Conservation (phyloP, 2,329 filamentous ascomycete genomes). For the Scedosporium boydii region DNA sequence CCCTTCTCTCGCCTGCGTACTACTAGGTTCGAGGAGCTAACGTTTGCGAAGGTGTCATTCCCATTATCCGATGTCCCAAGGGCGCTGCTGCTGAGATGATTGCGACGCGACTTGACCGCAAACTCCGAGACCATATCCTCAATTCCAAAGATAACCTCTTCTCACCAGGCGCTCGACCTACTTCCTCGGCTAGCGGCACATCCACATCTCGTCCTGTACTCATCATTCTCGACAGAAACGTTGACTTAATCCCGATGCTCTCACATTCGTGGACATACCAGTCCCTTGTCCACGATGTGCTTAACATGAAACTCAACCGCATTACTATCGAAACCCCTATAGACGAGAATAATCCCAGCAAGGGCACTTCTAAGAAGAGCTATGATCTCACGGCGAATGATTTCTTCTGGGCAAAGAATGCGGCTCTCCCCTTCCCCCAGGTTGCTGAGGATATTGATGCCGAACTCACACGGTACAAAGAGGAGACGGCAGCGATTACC, state of each 20-base stretch:
- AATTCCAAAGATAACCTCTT: constrained; percentile 98
- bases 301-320: constrained; percentile 63
- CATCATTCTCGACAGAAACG: constrained; percentile 87
- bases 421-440: constrained; percentile 82
- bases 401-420: constrained; percentile 95
- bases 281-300: constrained; percentile 63
- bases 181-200: constrained; percentile 46
- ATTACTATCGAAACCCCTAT: constrained; percentile 82
- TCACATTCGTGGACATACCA: constrained; percentile 83
- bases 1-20: neutral
- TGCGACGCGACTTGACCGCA: constrained; percentile 85
- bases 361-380: constrained; percentile 70
- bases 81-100: constrained; percentile 91
- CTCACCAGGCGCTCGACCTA: constrained; percentile 51
- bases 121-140: constrained; percentile 89
- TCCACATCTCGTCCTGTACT: constrained; percentile 76
- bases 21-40: constrained; percentile 14
- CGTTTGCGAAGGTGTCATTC: constrained; percentile 60
- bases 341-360: constrained; percentile 67
- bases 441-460: constrained; percentile 94
- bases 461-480: constrained; percentile 88
- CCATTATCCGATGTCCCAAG: constrained; percentile 90
- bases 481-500: constrained; percentile 88
- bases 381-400: constrained; percentile 87
- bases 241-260: constrained; percentile 96